These are phyloP conservation scores for Orbilia brochopaga DNA, from an alignment of 2,329 filamentous ascomycete species.

Conservation along the genomic window DNA sequence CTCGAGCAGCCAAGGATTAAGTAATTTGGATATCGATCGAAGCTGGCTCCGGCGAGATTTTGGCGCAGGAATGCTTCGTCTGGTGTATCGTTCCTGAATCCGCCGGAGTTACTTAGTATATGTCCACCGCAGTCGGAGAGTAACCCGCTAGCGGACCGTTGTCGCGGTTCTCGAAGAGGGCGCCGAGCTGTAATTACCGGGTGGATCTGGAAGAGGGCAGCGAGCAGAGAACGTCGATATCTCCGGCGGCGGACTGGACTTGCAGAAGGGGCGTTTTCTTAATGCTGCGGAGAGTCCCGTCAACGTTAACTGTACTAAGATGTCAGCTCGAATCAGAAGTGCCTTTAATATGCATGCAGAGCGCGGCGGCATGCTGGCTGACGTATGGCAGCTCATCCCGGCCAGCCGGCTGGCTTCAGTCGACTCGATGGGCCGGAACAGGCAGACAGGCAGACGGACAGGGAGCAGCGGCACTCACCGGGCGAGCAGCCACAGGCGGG, in stretches of 20 bases:
- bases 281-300: too few relatives aligned
- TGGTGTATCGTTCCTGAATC: not conserved
- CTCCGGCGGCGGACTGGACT: too few relatives aligned
- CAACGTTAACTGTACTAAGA: too few relatives aligned
- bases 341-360: too few relatives aligned
- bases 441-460: conserved; percentile 10
- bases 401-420: not conserved
- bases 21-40: not conserved
- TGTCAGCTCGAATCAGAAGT: too few relatives aligned
- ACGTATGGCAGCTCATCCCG: conserved; percentile 15
- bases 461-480: not conserved
- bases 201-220: conserved; percentile 1
- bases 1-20: not conserved
- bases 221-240: not conserved
- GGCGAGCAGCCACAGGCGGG: not conserved
- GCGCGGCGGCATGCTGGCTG: conserved; percentile 16
- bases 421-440: not conserved
- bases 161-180: not conserved
- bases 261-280: too few relatives aligned
- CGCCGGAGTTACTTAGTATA: not conserved
- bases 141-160: not conserved
- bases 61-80: not conserved
- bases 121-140: not conserved
- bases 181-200: not conserved
- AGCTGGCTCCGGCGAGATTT: not conserved